These are phyloP conservation scores for Cymbopogon citratus DNA, from an alignment of 176 grass and related monocot genomes.

Conservation along the genomic window DNA sequence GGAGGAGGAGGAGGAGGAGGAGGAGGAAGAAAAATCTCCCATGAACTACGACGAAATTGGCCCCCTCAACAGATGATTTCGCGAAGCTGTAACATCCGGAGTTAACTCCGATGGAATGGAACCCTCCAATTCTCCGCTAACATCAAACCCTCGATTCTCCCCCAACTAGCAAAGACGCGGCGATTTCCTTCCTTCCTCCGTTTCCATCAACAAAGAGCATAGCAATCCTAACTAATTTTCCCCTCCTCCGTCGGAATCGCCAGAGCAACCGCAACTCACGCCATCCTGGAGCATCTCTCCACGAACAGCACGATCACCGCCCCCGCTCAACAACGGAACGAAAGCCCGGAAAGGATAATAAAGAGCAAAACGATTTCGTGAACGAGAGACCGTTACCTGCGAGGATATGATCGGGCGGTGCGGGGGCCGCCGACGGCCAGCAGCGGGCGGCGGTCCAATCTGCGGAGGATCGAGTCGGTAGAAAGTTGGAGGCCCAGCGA, in stretches of 20 bases:
- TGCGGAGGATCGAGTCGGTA: background rate
- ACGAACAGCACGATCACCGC: background rate
- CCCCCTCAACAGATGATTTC: background rate
- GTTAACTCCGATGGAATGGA: background rate
- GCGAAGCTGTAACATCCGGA: background rate
- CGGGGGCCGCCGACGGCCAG: background rate
- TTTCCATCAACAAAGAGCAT: background rate
- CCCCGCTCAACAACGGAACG: background rate
- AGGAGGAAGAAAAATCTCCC: background rate
- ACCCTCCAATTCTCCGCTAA: background rate
- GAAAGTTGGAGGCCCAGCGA: background rate
- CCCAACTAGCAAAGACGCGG: background rate
- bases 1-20: background rate
- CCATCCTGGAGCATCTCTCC: background rate
- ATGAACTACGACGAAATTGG: background rate
- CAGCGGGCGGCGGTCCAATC: background rate
- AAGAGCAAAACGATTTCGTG: background rate
- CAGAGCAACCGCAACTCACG: background rate
- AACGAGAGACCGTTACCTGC: background rate
- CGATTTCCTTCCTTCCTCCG: background rate
- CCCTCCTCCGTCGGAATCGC: background rate
- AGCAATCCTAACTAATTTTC: background rate
- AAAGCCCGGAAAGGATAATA: background rate
- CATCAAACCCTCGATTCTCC: background rate
- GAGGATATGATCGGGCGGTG: constrained; percentile 16